These are phyloP conservation scores for Apiotrichum laibachii DNA, from an alignment of 1,284 basidiomycete species.

Conservation along the genomic window DNA sequence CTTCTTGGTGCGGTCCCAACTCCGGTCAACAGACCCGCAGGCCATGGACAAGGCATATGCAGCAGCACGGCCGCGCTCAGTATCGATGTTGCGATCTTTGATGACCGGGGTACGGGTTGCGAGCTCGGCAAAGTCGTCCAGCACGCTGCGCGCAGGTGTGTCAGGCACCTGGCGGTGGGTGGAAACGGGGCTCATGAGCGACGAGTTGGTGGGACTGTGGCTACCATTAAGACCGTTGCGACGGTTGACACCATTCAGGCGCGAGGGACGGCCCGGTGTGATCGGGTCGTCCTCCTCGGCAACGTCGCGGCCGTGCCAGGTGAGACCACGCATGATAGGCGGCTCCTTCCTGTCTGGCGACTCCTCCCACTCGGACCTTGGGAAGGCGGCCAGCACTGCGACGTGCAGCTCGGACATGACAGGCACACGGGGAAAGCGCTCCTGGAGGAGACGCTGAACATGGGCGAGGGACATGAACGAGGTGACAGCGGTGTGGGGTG, in stretches of 20 bases:
- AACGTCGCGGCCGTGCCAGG: slow-evolving; percentile 44
- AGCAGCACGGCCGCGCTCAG: slow-evolving; percentile 14
- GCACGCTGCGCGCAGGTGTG: slow-evolving; percentile 43
- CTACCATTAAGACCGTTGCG: slow-evolving; percentile 13
- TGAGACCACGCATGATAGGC: slow-evolving; percentile 42
- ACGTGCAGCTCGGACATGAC: slow-evolving; percentile 38
- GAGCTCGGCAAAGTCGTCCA: slow-evolving; percentile 47
- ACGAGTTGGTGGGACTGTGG: slow-evolving; percentile 37
- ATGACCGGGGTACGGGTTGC: slow-evolving; percentile 40
- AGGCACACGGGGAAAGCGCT: slow-evolving; percentile 45
- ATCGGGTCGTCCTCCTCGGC: slow-evolving; percentile 31
- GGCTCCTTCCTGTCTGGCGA: slow-evolving; percentile 35
- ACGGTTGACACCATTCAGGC: neutral
- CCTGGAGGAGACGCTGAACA: slow-evolving; percentile 40
- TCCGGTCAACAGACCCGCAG: slow-evolving; percentile 27
- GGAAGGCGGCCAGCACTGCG: slow-evolving; percentile 44
- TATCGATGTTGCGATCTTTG: slow-evolving; percentile 21
- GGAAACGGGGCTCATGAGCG: slow-evolving; percentile 42
- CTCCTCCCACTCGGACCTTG: slow-evolving; percentile 41
- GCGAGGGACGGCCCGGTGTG: neutral
- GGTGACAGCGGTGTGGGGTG: slow-evolving; percentile 34
- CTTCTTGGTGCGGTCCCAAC: slow-evolving; percentile 21
- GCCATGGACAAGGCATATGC: slow-evolving; percentile 25
- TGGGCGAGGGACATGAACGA: slow-evolving; percentile 42
- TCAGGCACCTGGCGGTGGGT: slow-evolving; percentile 34